Base-by-base conservation (phyloP, 1,284 basidiomycete genomes). In the Puccinia triticina region DNA sequence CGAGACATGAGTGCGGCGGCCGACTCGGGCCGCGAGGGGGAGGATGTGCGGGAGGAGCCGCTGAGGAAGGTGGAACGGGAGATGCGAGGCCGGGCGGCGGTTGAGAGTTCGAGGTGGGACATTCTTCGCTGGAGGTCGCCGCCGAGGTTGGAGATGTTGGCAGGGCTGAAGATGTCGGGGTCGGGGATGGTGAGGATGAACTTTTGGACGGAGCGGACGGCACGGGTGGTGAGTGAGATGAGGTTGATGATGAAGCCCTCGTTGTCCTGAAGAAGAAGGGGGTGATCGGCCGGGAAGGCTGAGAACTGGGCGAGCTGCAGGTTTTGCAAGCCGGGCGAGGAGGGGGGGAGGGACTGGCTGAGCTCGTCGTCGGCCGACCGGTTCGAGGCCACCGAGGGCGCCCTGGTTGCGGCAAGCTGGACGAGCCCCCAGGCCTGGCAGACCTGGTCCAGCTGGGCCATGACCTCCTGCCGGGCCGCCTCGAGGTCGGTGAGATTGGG, bases 191-290 rank as follows among this genome's bases (percentile, higher is more conserved):
- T 91, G 40, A 94, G 88, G 40, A 93, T 88, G 86, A 94, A 94
- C 86, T 93, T 93, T 32, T 93, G 90, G 46, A 93, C 92, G 34
- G 92, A 91, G 53, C 93, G 90, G 80, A 95, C 91, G 5, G 92
- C 91, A 67, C 89, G 90, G 7, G 93, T 94, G 0, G 93, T 94
- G 0, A 89, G 90, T 86, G 93, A 91, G 72, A 94, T 90, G 2
- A 91, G 88, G 48, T 55, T 61, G 48, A 82, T 75, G 34, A 82
- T 55, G 43, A 77, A 61, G 26, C 46, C 59, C 26, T 82, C 73
- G 57, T 76, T 73, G 23, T 37, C 23, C 1, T 61, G 59, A 34
- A 34, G 57, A 59, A 26, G 57, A 66, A 37, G 76, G 61, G 37
- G 76, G 61, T 37, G 29, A 21, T 14, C 61, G 48, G 40, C 11